Conservation (phyloP, 768 basidiomycete species). For the Baorangia bicolor region DNA sequence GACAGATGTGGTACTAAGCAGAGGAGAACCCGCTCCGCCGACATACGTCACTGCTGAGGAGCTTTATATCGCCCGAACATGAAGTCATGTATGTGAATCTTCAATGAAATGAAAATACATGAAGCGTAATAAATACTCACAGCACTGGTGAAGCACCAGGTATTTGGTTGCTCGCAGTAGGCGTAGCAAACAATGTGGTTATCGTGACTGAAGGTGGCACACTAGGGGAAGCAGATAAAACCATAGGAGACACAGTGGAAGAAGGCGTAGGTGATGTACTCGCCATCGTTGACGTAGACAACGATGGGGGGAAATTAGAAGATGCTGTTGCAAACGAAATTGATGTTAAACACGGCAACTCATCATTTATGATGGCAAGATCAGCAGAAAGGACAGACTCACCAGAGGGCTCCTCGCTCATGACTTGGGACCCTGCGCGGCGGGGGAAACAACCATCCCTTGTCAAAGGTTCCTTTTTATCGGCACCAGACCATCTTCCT, state of each 20-base stretch:
- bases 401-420: background rate
- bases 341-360: background rate
- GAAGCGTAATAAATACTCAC: slow-evolving; percentile 2
- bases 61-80: background rate
- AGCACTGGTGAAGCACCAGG: background rate
- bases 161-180: background rate
- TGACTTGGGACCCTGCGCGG: background rate
- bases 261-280: background rate
- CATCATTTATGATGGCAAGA: background rate
- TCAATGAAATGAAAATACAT: background rate
- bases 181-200: background rate
- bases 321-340: background rate
- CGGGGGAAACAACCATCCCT: background rate
- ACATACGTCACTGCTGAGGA: background rate
- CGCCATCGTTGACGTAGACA: background rate
- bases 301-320: background rate
- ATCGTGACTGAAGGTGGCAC: background rate
- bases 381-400: background rate
- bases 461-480: background rate
- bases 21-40: background rate
- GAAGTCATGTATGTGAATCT: background rate
- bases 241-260: background rate
- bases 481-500: background rate
- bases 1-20: background rate
- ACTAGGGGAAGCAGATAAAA: background rate